phyloP scores from a whole-genome alignment of 2,329 filamentous ascomycete genomes.

The Gyromitra esculenta region DNA sequence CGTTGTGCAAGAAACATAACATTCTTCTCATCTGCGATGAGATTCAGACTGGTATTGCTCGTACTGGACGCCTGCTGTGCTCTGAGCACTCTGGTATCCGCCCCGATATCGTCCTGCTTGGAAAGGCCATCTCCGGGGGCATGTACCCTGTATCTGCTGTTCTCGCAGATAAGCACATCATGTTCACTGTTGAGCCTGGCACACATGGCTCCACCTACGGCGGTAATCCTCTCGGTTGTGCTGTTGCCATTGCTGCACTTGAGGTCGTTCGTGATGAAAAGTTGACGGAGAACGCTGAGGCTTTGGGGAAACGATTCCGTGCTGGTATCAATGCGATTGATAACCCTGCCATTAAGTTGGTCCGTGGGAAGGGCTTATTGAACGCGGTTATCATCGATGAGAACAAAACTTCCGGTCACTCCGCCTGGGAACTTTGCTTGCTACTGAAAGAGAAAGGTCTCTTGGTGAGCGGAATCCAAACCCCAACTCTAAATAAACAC shows the following conservation, averaged over 20 bases:
- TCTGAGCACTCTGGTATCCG: slow-evolving; percentile 94
- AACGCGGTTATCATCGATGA: slow-evolving; percentile 98
- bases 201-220: slow-evolving; percentile 99
- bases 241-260: slow-evolving; percentile 91
- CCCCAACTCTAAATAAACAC: not conserved
- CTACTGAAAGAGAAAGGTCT: slow-evolving; percentile 94
- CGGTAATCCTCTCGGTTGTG: slow-evolving; percentile 93
- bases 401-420: slow-evolving; percentile 76
- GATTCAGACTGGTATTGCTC: slow-evolving; percentile 91
- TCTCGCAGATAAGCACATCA: slow-evolving; percentile 85
- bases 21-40: slow-evolving; percentile 97
- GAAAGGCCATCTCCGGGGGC: slow-evolving; percentile 96
- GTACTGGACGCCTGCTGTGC: slow-evolving; percentile 93
- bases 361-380: slow-evolving; percentile 91
- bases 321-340: slow-evolving; percentile 78
- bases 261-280: slow-evolving; percentile 93
- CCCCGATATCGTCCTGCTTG: slow-evolving; percentile 91
- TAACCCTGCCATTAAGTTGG: slow-evolving; percentile 79
- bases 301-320: slow-evolving; percentile 83
- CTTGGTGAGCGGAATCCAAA: slow-evolving; percentile 70
- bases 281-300: slow-evolving; percentile 82
- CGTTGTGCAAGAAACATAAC: slow-evolving; percentile 92
- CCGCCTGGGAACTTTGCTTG: slow-evolving; percentile 96
- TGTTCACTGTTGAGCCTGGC: slow-evolving; percentile 94
- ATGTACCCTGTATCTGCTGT: slow-evolving; percentile 99